Evolutionary conservation across 495 filamentous ascomycete species (phyloP).

Genomic region (Friedmanniomyces endolithicus): DNA sequence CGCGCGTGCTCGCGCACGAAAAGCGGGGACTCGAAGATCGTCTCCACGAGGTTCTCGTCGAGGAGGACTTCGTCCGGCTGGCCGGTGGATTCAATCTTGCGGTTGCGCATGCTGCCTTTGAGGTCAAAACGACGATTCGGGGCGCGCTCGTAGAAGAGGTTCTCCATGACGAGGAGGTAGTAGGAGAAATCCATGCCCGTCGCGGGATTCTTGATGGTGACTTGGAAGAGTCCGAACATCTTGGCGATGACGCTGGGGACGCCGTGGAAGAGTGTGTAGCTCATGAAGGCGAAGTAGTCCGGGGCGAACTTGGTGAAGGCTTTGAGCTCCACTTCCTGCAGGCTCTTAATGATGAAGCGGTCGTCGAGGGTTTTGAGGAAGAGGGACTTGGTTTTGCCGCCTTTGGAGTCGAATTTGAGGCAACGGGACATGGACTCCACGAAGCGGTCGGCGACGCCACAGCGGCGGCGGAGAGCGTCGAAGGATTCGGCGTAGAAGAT

Average conservation of each 20-base stretch:
- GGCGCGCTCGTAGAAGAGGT: constrained; percentile 90
- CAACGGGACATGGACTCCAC: constrained; percentile 91
- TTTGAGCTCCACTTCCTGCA: constrained; percentile 80
- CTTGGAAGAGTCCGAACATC: constrained; percentile 97
- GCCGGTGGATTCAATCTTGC: constrained; percentile 86
- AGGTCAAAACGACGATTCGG: constrained; percentile 82
- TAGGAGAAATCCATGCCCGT: constrained; percentile 92
- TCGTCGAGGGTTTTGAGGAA: constrained; percentile 96
- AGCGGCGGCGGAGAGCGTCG: constrained; percentile 84
- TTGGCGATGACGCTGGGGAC: constrained; percentile 95
- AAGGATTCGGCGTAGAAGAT: constrained; percentile 98
- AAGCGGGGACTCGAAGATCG: constrained; percentile 92
- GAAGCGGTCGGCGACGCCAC: constrained; percentile 83
- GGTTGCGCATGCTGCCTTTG: constrained; percentile 96
- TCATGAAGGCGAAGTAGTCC: constrained; percentile 95
- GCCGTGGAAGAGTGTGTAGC: constrained; percentile 88
- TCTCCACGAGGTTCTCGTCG: constrained; percentile 99
- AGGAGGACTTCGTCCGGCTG: constrained; percentile 92
- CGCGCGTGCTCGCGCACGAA: constrained; percentile 90
- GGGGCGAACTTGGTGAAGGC: constrained; percentile 92
- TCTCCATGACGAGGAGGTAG: constrained; percentile 93
- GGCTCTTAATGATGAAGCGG: constrained; percentile 78
- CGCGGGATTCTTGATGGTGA: constrained; percentile 86
- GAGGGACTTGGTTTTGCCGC: constrained; percentile 95
- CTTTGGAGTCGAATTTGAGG: constrained; percentile 96